phyloP scores from a whole-genome alignment of 768 basidiomycete genomes.

The Imleria badia region DNA sequence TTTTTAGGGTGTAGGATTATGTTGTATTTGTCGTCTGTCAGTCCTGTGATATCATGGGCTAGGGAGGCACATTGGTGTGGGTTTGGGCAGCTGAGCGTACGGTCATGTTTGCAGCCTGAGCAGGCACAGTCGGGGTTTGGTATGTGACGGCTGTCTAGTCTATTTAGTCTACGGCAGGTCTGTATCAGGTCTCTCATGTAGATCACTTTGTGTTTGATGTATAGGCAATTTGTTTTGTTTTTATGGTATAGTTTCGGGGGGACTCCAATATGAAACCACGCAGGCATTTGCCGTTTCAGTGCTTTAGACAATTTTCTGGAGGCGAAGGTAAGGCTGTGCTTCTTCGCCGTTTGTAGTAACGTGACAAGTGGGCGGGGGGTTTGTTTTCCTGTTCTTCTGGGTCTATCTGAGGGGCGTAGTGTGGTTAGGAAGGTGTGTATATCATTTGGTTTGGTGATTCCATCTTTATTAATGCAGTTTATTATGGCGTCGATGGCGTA shows the following conservation, averaged over 20 bases:
- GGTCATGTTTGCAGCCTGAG: not conserved
- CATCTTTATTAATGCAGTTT: not conserved
- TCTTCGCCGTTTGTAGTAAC: not conserved
- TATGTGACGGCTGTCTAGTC: too few species aligned
- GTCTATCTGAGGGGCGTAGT: not conserved
- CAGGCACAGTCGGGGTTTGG: not conserved
- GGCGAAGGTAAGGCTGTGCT: not conserved
- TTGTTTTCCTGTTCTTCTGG: not conserved
- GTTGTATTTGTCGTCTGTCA: too few species aligned
- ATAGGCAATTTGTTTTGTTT: not conserved
- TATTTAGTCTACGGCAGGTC: too few species aligned
- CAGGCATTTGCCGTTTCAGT: not conserved
- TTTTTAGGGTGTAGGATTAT: too few species aligned
- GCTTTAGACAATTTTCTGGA: not conserved
- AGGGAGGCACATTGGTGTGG: not conserved
- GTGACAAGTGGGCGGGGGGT: fast-evolving
- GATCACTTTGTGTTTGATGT: not conserved
- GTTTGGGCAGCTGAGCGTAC: not conserved
- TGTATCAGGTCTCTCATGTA: too few species aligned
- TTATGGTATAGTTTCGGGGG: not conserved
- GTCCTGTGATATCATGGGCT: not conserved
- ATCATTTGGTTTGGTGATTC: not conserved
- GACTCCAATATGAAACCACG: conserved; percentile 1
- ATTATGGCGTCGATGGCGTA: not conserved
- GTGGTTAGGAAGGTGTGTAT: not conserved